A percentile compares a stretch with the other conserved stretches of the same genome.
phyloP scores from a whole-genome alignment of 495 filamentous ascomycete genomes.

The Thermothielavioides terrestris region DNA sequence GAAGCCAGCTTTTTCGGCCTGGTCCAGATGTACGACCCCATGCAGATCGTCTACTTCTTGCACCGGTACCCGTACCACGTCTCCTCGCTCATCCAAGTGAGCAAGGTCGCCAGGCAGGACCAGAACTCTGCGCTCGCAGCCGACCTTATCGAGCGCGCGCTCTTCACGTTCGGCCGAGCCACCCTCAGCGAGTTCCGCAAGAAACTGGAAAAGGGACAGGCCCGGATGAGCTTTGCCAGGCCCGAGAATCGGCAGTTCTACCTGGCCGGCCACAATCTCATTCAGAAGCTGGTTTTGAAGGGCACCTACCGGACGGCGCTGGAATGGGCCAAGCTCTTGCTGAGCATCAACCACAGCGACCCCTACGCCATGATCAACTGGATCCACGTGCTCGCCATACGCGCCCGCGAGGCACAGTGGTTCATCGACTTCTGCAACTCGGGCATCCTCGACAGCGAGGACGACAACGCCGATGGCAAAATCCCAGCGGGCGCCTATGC shows the following conservation, averaged over 20 bases:
- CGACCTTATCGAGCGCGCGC: constrained; percentile 81
- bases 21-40: constrained; percentile 75
- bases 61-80: constrained; percentile 66
- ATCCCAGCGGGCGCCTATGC: constrained; percentile 49
- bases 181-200: constrained; percentile 68
- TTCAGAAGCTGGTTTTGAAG: constrained; percentile 72
- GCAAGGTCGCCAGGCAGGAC: constrained; percentile 83
- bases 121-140: constrained; percentile 74
- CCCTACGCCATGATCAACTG: constrained; percentile 72
- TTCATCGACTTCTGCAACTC: constrained; percentile 62
- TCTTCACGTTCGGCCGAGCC: constrained; percentile 88
- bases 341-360: constrained; percentile 69
- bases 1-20: constrained; percentile 69
- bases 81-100: constrained; percentile 85
- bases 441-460: constrained; percentile 44
- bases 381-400: constrained; percentile 75
- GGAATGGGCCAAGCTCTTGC: constrained; percentile 83
- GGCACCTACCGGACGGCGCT: constrained; percentile 90
- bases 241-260: constrained; percentile 88
- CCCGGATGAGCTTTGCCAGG: constrained; percentile 65
- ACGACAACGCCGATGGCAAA: too few species aligned
- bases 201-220: constrained; percentile 68
- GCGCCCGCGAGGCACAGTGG: constrained; percentile 65
- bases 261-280: constrained; percentile 82
- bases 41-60: constrained; percentile 45